Evolutionary conservation across 306 rosid genomes (phyloP), one percentile per base, ranked within the genome.

Genomic region (Argentina anserina): DNA sequence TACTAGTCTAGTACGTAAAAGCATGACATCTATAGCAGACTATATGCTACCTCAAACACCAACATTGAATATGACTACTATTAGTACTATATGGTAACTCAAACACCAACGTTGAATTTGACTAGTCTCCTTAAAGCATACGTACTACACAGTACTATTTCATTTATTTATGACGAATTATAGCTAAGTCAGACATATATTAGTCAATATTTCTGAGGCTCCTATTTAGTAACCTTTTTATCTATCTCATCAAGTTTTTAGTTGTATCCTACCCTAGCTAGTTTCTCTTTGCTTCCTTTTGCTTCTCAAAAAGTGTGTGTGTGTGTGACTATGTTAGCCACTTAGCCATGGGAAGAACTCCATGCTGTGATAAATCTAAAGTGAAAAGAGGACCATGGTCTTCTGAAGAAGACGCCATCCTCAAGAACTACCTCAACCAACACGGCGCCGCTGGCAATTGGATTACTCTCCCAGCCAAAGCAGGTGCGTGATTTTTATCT

Each of bases 301-400:
- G 55, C 59, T 46, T 17, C 4, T 21, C 18, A 45, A 21, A 36
- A 42, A 43, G 23, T 6, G 7, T 66, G 28, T 18, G 43, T 3
- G 17, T 10, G 39, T 69, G 72, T 4, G 59, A 3, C 13, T 5
- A 18, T 60, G 52, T 37, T 43, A 45, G 67, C 65, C 75, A 90
- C 88, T 37, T 43, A 45, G 67, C 65, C 75, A 90, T 90, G 97
- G 97, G 96, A 76, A 88, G 96, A 84, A 78, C 97, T 74, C 96
- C 96, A 0, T 86, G 96, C 41, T 90, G 94, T 74, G 95, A 91
- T 78, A 88, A 91, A 82, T 77, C 85, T 21, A 84, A 69, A 37
- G 95, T 91, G 67, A 91, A 91, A 72, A 84, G 84, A 87, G 97
- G 97, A 0, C 84, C 97, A 7, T 91, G 97, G 97, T 91, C 95